Conservation (phyloP, 495 filamentous ascomycete genomes). For the Aspergillus cavernicola region DNA sequence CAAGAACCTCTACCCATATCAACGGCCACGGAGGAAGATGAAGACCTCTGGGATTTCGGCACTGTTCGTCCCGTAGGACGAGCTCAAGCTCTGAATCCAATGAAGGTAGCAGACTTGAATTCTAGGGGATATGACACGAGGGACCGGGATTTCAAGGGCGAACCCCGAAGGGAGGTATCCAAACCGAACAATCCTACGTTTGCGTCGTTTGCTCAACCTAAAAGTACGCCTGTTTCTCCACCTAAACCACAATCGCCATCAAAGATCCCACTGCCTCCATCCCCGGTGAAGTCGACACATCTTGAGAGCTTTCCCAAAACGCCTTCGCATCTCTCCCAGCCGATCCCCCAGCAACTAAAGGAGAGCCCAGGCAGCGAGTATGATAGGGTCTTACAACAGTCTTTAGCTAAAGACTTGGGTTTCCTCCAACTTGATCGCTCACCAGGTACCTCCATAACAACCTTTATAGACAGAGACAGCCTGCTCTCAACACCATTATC, state of each 20-base stretch:
- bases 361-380: conserved; percentile 48
- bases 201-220: conserved; percentile 13
- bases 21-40: conserved; percentile 44
- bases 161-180: conserved; percentile 28
- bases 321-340: conserved; percentile 38
- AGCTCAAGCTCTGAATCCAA: conserved; percentile 53
- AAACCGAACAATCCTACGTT: conserved; percentile 11
- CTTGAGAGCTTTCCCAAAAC: conserved; percentile 42
- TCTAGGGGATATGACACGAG: conserved; percentile 47
- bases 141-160: conserved; percentile 41
- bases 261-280: conserved; percentile 58
- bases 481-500: conserved; percentile 29
- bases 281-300: conserved; percentile 31
- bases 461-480: conserved; percentile 16
- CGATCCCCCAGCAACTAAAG: conserved; percentile 26
- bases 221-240: conserved; percentile 11
- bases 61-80: conserved; percentile 72
- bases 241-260: conserved; percentile 45
- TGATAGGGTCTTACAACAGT: conserved; percentile 55
- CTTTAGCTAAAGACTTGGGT: conserved; percentile 57
- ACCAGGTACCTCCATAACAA: conserved; percentile 14
- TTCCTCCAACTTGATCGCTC: conserved; percentile 37
- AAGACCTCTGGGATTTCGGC: conserved; percentile 95
- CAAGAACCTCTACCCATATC: conserved; percentile 33
- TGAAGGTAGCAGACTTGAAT: conserved; percentile 74